Evolutionary conservation across 352 stramenopile genomes (phyloP).

Genomic region (Pythium periplocum): DNA sequence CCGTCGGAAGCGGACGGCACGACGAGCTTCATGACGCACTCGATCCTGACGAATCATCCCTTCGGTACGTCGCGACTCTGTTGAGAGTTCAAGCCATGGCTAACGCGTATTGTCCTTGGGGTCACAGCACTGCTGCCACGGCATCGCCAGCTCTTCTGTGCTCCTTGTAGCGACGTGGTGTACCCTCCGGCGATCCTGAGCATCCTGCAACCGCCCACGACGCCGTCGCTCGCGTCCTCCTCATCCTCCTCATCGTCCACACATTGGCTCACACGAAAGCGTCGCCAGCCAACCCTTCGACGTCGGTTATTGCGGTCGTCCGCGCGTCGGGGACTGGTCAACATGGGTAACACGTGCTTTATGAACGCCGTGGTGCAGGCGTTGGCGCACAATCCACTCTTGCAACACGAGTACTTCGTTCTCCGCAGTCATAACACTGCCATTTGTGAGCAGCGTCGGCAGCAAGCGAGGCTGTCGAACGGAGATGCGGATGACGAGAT

Average conservation of each 20-base stretch:
- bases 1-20: slow-evolving; percentile 9
- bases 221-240: slow-evolving; percentile 9
- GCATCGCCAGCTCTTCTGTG: slow-evolving; percentile 54
- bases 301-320: slow-evolving; percentile 19
- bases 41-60: slow-evolving; percentile 51
- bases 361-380: slow-evolving; percentile 79
- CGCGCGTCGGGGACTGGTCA: slow-evolving; percentile 52
- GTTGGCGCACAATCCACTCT: slow-evolving; percentile 60
- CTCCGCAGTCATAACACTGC: slow-evolving; percentile 49
- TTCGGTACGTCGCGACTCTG: slow-evolving; percentile 28
- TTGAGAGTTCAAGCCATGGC: not conserved
- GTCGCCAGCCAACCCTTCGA: slow-evolving; percentile 7
- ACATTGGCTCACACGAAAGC: not conserved
- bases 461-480: slow-evolving; percentile 5
- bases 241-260: not conserved
- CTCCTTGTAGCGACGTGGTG: slow-evolving; percentile 51
- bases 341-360: slow-evolving; percentile 86
- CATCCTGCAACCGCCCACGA: not conserved
- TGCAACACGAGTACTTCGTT: slow-evolving; percentile 71
- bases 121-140: slow-evolving; percentile 34
- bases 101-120: not conserved
- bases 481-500: not conserved
- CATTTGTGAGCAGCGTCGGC: slow-evolving; percentile 56
- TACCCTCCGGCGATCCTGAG: slow-evolving; percentile 21
- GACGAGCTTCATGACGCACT: slow-evolving; percentile 60